Conservation (phyloP, 805 yeast genomes). For the Metschnikowia borealis region DNA sequence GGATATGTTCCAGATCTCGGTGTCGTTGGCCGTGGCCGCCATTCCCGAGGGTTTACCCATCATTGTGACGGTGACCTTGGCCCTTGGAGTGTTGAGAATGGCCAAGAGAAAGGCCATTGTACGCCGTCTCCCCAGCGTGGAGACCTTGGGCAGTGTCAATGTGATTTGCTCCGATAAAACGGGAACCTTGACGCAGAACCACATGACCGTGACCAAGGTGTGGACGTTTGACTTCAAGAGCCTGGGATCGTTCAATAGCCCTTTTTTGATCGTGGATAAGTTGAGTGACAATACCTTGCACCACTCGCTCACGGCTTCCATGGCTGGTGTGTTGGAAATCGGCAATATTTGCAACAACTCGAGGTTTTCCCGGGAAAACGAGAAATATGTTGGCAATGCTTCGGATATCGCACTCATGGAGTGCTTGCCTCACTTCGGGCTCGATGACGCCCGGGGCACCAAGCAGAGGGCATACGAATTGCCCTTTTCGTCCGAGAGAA, state of each 20-base stretch:
- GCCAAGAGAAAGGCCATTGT: slow-evolving; percentile 93
- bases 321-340: slow-evolving; percentile 52
- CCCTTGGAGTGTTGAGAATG: slow-evolving; percentile 95
- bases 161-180: slow-evolving; percentile 92
- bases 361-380: slow-evolving; percentile 61
- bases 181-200: slow-evolving; percentile 85
- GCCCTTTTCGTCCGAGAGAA: slow-evolving; percentile 80
- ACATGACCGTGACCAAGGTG: slow-evolving; percentile 80
- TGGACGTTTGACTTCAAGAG: slow-evolving; percentile 68
- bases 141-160: slow-evolving; percentile 90
- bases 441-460: slow-evolving; percentile 65
- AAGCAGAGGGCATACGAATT: slow-evolving; percentile 62
- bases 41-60: slow-evolving; percentile 98
- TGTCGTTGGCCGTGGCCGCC: slow-evolving; percentile 97
- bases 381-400: slow-evolving; percentile 82
- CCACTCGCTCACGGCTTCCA: slow-evolving; percentile 50
- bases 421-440: slow-evolving; percentile 61
- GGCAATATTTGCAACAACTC: slow-evolving; percentile 78
- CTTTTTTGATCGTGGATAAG: slow-evolving; percentile 46
- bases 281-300: slow-evolving; percentile 38
- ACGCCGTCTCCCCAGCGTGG: slow-evolving; percentile 90
- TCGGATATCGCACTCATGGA: slow-evolving; percentile 91
- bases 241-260: slow-evolving; percentile 33
- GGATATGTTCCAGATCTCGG: slow-evolving; percentile 97
- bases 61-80: slow-evolving; percentile 95